phyloP scores from a whole-genome alignment of 768 basidiomycete genomes.

The Russula emetica region DNA sequence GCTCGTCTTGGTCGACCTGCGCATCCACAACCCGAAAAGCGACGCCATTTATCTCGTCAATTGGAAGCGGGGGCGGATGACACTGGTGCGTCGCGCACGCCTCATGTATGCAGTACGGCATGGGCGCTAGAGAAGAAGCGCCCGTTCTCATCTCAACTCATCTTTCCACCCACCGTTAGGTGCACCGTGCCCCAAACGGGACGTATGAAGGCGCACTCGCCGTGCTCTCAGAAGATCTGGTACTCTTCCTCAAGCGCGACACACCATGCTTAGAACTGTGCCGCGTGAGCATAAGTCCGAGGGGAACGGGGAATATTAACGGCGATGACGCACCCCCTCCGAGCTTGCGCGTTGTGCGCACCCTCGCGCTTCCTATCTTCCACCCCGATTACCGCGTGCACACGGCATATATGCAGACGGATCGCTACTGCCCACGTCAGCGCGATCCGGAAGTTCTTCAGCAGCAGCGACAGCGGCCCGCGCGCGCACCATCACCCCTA shows the following conservation, averaged over 20 bases:
- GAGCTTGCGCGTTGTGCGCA: slow-evolving; percentile 9
- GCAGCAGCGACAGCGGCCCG: background rate
- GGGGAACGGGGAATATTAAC: background rate
- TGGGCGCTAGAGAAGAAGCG: background rate
- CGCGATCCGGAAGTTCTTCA: background rate
- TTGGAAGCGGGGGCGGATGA: slow-evolving; percentile 9
- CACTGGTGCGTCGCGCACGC: slow-evolving; percentile 12
- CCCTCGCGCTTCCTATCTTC: slow-evolving; percentile 15
- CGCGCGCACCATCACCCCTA: background rate
- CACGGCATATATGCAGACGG: slow-evolving; percentile 24
- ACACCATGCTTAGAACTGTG: slow-evolving; percentile 12
- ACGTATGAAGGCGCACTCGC: slow-evolving; percentile 21
- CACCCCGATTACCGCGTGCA: slow-evolving; percentile 9
- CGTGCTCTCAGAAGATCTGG: slow-evolving; percentile 12
- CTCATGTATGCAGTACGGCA: background rate
- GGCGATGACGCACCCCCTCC: background rate
- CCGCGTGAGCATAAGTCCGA: slow-evolving; percentile 4
- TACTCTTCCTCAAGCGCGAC: slow-evolving; percentile 18
- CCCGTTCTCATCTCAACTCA: background rate
- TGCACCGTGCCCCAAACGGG: slow-evolving; percentile 19
- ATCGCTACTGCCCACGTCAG: background rate
- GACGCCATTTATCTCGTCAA: slow-evolving; percentile 9
- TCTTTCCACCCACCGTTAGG: background rate
- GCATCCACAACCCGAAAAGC: background rate
- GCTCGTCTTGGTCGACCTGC: slow-evolving; percentile 14